Evolutionary conservation across 805 yeast species (phyloP), one percentile per base, ranked within the genome.

Genomic region (Yarrowia phangngaensis): DNA sequence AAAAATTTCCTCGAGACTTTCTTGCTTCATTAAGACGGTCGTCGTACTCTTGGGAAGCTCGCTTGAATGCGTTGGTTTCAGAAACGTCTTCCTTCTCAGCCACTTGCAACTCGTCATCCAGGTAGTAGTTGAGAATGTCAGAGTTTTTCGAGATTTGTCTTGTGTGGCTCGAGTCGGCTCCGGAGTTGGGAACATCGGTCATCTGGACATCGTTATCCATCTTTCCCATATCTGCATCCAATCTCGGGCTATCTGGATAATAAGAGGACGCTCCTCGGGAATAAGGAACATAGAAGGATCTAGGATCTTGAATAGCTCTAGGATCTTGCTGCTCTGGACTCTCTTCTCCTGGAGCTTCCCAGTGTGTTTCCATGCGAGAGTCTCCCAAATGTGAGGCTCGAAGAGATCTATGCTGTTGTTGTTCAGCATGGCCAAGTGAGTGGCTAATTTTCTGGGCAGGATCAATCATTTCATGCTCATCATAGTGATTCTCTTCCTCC

Each of bases 401-500:
- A 13, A 24, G 15, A n/a, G n/a, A n/a, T n/a, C n/a, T n/a, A n/a
- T n/a, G n/a, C n/a, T n/a, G n/a, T n/a, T n/a, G 45, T 17, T 24
- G 31, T 19, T 38, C 45, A 3, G 45, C 31, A n/a, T 38, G 45
- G 31, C 45, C 32, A 12, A 35, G 31, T 5, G 43, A 35, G 30
- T 35, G 43, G 17, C 17, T 8, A 32, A 26, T 38, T 38, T 38
- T 38, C 24, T 38, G 45, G 5, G 45, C 15, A 19, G 45, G 45
- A 19, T 38, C 31, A 6, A 24, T 4, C n/a, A 26, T 32, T 6
- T 19, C 24, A 3, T 38, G 24, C 16, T 24, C 31, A n/a, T 35
- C 43, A 22, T 35, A 35, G 23, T 35, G 43, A 23, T 35, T 35
- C 20, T 35, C 43, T 17, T 38, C 45, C 12, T 38, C 45, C 45